Evolutionary conservation across 1,284 basidiomycete species (phyloP), one percentile per base, ranked within the genome.

Genomic region (Ganoderma resinaceum): DNA sequence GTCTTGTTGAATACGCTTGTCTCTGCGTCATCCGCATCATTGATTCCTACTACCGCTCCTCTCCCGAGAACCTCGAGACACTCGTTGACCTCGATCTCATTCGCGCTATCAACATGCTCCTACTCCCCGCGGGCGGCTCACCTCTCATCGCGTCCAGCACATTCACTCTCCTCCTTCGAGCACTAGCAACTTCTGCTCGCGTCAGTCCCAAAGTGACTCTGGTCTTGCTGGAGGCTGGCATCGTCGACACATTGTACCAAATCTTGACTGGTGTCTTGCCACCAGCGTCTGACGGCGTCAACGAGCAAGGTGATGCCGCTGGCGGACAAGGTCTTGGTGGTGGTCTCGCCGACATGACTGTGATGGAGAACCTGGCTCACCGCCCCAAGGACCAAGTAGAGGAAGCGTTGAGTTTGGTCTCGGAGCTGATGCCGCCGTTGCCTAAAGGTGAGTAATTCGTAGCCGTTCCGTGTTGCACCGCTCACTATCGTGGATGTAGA

Each of bases 381-480:
- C 88, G 96, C 46, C 95, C 97, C 12, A 99, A 99, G 82, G 97
- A 99, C 73, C 96, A 98, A 79, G 89, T 98, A 7, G 96, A 98
- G 80, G 96, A 98, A 81, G 91, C 94, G 0, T 83, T 98, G 33
- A 92, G 91, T 71, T 86, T 98, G 23, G 85, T 97, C 31, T 93
- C 93, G 43, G 97, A 98, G 78, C 81, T 98, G 20, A 87, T 98
- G 80, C 97, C 97, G 0, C 94, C 97, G 9, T 80, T 96, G 35
- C 95, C 96, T 0, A 95, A 93, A 89, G 95, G 95, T 93, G 74
- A 63, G 82, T 77, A 26, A 14, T 71, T 60, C 18, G 5, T 49
- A 38, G 57, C 31, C 63, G 16, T 31, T 14, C 63, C 18, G 16
- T 40, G 70, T 66, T 62, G 29, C 66, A 52, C 16, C 68, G 65